Conservation (phyloP, 2,329 filamentous ascomycete genomes). For the Beauveria caledonica region DNA sequence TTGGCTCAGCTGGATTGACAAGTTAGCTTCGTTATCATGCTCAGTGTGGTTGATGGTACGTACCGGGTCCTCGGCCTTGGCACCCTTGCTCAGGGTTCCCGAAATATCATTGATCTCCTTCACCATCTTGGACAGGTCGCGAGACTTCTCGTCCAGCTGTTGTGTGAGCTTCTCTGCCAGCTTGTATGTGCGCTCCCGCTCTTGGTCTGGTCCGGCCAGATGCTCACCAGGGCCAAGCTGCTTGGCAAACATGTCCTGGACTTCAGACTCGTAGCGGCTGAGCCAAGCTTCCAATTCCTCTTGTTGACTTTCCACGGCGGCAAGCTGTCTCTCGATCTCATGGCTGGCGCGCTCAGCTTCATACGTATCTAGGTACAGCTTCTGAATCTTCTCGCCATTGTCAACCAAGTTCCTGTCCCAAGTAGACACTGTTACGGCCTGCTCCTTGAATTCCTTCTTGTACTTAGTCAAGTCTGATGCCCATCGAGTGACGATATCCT, state of each 20-base stretch:
- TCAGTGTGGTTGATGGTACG: slow-evolving; percentile 27
- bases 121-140: slow-evolving; percentile 91
- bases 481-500: slow-evolving; percentile 96
- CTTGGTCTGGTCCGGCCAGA: slow-evolving; percentile 82
- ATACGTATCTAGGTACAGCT: slow-evolving; percentile 83
- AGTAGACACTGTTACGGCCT: slow-evolving; percentile 75
- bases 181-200: slow-evolving; percentile 94
- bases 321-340: slow-evolving; percentile 88
- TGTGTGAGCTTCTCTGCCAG: slow-evolving; percentile 88
- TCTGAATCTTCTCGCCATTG: slow-evolving; percentile 91
- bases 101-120: slow-evolving; percentile 95
- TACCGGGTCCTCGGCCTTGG: slow-evolving; percentile 81
- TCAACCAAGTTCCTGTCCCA: slow-evolving; percentile 93
- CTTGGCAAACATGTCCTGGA: slow-evolving; percentile 78
- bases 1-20: slow-evolving; percentile 63
- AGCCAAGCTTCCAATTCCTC: slow-evolving; percentile 83
- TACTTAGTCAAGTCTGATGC: slow-evolving; percentile 92
- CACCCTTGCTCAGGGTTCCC: slow-evolving; percentile 79
- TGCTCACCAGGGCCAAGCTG: slow-evolving; percentile 69
- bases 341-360: slow-evolving; percentile 88
- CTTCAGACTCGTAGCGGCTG: slow-evolving; percentile 83
- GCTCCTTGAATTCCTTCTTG: slow-evolving; percentile 90
- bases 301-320: slow-evolving; percentile 85
- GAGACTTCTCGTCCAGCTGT: slow-evolving; percentile 85
- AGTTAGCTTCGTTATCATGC: slow-evolving; percentile 19